Base-by-base conservation (phyloP, 2,329 filamentous ascomycete species). In the Amesomyces nigricolor region DNA sequence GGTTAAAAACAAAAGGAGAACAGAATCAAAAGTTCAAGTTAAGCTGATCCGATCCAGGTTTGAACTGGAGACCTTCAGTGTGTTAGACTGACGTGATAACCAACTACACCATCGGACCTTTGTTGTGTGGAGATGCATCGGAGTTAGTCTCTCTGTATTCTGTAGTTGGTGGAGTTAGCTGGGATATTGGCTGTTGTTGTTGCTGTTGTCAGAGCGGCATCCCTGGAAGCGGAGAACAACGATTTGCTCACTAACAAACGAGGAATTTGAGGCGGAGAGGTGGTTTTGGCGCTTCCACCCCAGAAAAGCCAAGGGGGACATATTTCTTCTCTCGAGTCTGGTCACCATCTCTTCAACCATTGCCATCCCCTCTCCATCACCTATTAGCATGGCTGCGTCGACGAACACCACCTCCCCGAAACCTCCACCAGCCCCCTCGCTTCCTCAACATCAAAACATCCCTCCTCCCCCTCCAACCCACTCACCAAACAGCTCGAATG, bases 21-120 rank as follows among this genome's bases (percentile, higher is more conserved):
- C 4, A 35, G 9, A 10, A 13, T 35, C 32, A 35, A 35, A 35
- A 35, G 32, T 35, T 9, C 4, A 35, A 13, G 1, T 35, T 10
- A 58, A 16, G 13, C 11, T 62, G 61, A 63, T 62, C 51, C 58
- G 53, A 60, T 57, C 60, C 64, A 61, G 64, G 64, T 51, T 67
- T 50, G 65, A 67, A 64, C 65, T 61, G 64, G 60, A 60, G 63
- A 66, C 66, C 65, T 69, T 68, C 64, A 67, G 64, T 65, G 66
- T 68, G 72, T 75, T 75, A 75, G 71, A 74, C 72, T 73, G 71
- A 75, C 69, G 73, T 75, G 72, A 74, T 75, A 73, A 74, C 72
- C 72, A 74, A 74, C 72, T 68, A 68, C 66, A 68, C 66, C 65
- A 68, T 61, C 55, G 56, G 56, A 63, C 61, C 62, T 54, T 48